Percentiles rank a stretch among this genome's conserved stretches.
phyloP scores from a whole-genome alignment of 805 yeast species.

The Cyberlindnera euphorbiae region DNA sequence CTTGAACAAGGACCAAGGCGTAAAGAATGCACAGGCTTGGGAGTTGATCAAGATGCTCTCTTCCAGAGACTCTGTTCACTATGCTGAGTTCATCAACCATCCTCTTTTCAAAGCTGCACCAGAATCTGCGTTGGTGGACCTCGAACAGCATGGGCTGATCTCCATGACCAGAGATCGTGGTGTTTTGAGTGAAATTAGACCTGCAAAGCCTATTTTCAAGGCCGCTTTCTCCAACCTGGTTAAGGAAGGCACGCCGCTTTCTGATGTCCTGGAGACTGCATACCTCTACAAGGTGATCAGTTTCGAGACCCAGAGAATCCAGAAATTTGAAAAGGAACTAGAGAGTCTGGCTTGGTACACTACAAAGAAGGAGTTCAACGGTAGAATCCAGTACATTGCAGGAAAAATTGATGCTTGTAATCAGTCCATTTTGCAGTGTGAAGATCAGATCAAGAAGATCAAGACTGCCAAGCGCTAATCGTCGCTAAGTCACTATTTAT shows the following conservation, averaged over 20 bases:
- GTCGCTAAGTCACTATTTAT: no score
- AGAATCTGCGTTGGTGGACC: conserved; percentile 52
- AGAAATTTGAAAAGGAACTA: conserved; percentile 67
- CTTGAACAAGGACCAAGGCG: conserved; percentile 45
- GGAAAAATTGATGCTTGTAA: conserved; percentile 63
- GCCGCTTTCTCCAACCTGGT: conserved; percentile 74
- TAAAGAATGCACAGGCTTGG: conserved; percentile 87
- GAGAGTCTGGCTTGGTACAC: conserved; percentile 47
- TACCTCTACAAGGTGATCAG: conserved; percentile 50
- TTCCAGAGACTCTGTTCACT: conserved; percentile 39
- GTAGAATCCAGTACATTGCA: conserved; percentile 62
- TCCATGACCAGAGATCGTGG: conserved; percentile 75
- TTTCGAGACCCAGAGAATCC: conserved; percentile 58
- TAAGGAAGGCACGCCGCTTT: conserved; percentile 44
- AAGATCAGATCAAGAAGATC: conserved; percentile 34
- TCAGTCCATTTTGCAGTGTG: conserved; percentile 42
- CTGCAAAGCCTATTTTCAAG: conserved; percentile 80
- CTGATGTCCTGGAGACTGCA: conserved; percentile 58
- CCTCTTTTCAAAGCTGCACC: conserved; percentile 58
- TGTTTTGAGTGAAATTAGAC: conserved; percentile 53
- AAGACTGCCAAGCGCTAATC: conserved; percentile 2
- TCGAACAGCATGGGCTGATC: conserved; percentile 79
- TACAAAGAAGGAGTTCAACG: conserved; percentile 49
- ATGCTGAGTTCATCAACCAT: conserved; percentile 46
- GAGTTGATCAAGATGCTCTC: conserved; percentile 63